phyloP scores from a whole-genome alignment of 371 early-diverging fungal genomes.

The Haplosporangium sp. region DNA sequence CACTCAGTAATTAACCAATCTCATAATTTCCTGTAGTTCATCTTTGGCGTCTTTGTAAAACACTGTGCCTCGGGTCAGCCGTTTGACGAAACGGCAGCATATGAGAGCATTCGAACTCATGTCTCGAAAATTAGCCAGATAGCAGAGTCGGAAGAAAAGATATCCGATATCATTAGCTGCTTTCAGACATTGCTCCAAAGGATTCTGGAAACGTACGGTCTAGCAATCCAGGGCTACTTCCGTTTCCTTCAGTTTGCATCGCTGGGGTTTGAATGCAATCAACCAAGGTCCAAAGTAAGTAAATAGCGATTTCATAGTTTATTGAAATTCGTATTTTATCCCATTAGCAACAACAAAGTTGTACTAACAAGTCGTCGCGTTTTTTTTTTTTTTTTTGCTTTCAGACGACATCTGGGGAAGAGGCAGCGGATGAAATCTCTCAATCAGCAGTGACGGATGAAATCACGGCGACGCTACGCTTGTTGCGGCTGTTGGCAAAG shows the following conservation, averaged over 20 bases:
- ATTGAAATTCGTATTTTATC: no score
- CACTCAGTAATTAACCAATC: no score
- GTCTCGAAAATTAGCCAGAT: slow-evolving; percentile 26
- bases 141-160: slow-evolving; percentile 5
- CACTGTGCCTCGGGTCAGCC: slow-evolving; percentile 54
- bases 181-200: slow-evolving; percentile 31
- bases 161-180: slow-evolving; percentile 18
- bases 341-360: no score
- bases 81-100: slow-evolving; percentile 34
- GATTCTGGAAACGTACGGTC: slow-evolving; percentile 42
- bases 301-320: no score
- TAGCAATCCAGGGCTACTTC: slow-evolving; percentile 47
- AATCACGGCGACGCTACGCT: slow-evolving; percentile 72
- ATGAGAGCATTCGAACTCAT: slow-evolving; percentile 37
- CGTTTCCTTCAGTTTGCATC: slow-evolving; percentile 46
- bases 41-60: slow-evolving; percentile 49
- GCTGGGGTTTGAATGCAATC: slow-evolving; percentile 38
- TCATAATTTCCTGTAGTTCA: slow-evolving; percentile 20
- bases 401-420: slow-evolving; percentile 36
- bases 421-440: slow-evolving; percentile 23
- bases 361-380: not conserved
- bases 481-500: slow-evolving; percentile 74
- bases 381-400: not conserved
- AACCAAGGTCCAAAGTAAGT: slow-evolving; percentile 40
- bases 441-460: slow-evolving; percentile 53